A percentile compares a stretch with the other conserved stretches of the same genome.
Evolutionary conservation across 192 early-diverging fungal genomes (phyloP).

Genomic region (Phlyctochytrium planicorne): DNA sequence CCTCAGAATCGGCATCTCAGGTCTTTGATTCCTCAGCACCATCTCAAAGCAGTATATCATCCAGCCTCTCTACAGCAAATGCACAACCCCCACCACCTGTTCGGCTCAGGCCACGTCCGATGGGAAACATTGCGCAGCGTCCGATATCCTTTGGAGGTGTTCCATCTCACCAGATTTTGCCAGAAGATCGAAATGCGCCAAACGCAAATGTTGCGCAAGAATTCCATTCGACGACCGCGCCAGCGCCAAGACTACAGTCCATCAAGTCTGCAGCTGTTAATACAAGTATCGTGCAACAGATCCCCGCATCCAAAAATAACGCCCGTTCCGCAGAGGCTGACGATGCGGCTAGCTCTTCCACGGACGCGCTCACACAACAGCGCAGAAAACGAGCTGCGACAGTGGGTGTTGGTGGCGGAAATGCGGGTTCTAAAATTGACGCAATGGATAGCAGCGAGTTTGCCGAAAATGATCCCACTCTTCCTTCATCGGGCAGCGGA

Average conservation of each 20-base stretch:
- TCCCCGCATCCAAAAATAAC: too few species aligned
- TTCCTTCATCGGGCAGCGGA: too few species aligned
- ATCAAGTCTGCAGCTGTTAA: too few species aligned
- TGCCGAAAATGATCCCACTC: background rate
- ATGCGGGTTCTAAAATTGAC: constrained; percentile 4
- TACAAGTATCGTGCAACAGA: too few species aligned
- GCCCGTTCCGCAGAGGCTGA: too few species aligned
- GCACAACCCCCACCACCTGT: too few species aligned
- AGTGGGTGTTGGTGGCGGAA: constrained; percentile 22
- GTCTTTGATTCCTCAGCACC: too few species aligned
- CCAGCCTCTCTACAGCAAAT: too few species aligned
- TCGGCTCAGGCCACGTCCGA: constrained; percentile 18
- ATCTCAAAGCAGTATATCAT: too few species aligned
- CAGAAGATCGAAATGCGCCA: background rate
- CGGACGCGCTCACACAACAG: background rate
- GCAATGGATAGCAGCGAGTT: constrained; percentile 11
- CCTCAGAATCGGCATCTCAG: too few species aligned
- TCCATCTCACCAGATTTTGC: constrained; percentile 27
- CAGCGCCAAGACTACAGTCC: constrained; percentile 1
- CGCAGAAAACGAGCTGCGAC: constrained; percentile 38
- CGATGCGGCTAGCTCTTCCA: too few species aligned
- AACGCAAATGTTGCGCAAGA: constrained; percentile 13
- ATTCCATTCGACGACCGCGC: constrained; percentile 29
- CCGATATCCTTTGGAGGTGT: constrained; percentile 47
- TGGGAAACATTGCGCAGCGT: constrained; percentile 16